Base-by-base conservation (phyloP, 2,329 filamentous ascomycete genomes). In the Dothideomycetes sp. region DNA sequence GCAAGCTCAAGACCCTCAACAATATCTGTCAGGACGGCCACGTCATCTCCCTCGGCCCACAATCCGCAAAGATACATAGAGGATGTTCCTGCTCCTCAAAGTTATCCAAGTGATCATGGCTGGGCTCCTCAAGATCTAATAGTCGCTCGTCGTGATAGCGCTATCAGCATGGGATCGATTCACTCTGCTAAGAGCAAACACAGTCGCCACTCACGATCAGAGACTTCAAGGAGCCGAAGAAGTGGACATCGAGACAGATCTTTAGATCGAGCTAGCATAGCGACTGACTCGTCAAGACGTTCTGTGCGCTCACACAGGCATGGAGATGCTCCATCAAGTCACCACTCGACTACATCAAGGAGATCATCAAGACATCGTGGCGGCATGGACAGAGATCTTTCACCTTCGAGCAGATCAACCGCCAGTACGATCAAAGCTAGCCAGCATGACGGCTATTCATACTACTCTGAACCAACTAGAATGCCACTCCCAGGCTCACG, bases 371-470 rank as follows among this genome's bases (percentile, higher is more conserved):
- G 20, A n/a, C 38, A 33, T 23, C 22, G n/a, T n/a, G 25, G 31
- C 19, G 24, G n/a, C 24, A 12, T 11, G 3, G 24, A 37, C 32
- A 34, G 40, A 27, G 40, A 36, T 15, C 4, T 3, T 8, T 43
- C 40, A 6, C 22, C 45, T 11, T 45, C 44, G 5, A 39, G 45
- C n/a, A 40, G 48, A 8, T 55, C 53, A 9, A 51, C 52, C 1
- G 51, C 48, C 9, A 53, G 49, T 44, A 56, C 52, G n/a, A 48
- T 54, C 46, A 57, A 57, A 42, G 31, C 40, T 3, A 35, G 39
- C 8, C 31, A 18, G 5, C 9, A 18, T 15, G 31, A 39, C 11
- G 15, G 28, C 22, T 7, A 24, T n/a, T 7, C 12, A 3, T 39
- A 12, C 5, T 23, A 23, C 6, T 24, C n/a, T 27, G 9, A 34